Evolutionary conservation across 2,329 filamentous ascomycete genomes (phyloP), one percentile per base, ranked within the genome.

Genomic region (Colletotrichum lini): DNA sequence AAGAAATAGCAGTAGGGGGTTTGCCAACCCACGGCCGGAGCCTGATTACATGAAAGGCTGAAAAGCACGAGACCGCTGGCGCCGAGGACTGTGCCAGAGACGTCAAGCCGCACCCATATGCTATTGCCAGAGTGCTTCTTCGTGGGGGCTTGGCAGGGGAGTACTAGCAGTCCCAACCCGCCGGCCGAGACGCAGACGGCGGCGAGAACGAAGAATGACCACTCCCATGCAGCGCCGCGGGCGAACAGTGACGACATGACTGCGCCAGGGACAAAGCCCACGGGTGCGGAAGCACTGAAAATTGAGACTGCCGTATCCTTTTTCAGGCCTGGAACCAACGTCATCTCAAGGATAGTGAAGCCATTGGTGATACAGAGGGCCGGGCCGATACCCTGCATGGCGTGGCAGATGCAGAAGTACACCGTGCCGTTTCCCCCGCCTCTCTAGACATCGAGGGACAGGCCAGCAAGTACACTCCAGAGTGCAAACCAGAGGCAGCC

Each of bases 351-450:
- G 18, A 91, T 81, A 2, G 88, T 89, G 45, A 91, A 79, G 1
- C 81, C 86, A 74, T 90, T 91, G 0, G 89, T 88, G 21, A 91
- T 77, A 56, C 84, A 74, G 54, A 91, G 82, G 0, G 88, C 86
- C 0, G 88, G 86, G 0, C 88, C 89, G 50, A 88, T 84, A 2
- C 86, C 85, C 72, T 89, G 86, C 12, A 89, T 77, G 2, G 83
- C 85, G 30, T 87, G 83, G 38, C 81, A 81, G 63, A 87, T 80
- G 49, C 83, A 82, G 74, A 88, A 87, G 67, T 81, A 76, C 30
- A 79, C 69, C 50, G 78, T 83, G 74, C 85, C 76, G 18, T 80
- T 81, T 74, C n/a, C 18, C 2, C 52, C 45, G 7, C 65, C 52
- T 5, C 45, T 42, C 26, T 72, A 58, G 15, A 54, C 58, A 13